Base-by-base conservation (phyloP, 768 basidiomycete species). In the Amanita subjunquillea region DNA sequence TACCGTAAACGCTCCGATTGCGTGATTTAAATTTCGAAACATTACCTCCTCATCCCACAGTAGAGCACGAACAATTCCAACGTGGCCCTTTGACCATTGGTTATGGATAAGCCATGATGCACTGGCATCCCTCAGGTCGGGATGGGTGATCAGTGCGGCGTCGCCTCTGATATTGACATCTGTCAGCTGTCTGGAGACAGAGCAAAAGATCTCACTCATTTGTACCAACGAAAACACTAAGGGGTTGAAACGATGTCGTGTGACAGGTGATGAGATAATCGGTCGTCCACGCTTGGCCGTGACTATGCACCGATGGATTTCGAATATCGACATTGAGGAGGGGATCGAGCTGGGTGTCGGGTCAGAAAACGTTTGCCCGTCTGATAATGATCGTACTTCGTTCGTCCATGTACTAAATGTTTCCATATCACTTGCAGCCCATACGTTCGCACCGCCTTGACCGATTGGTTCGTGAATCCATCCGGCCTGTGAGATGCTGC, bases 401-500 rank as follows among this genome's bases (percentile, higher is more conserved):
- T 66, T 66, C 25, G 83, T 78, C 94, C 92, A 97, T 12, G 79
- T 74, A 52, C 87, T 86, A 58, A 94, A 87, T 0, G 88, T 91
- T 66, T 97, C 92, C 93, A 96, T 96, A 68, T 96, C 94, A 57
- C 90, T 93, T 9, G 81, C 77, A 22, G 85, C 86, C 91, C 92
- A 96, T 6, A 92, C 71, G 44, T 64, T 69, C 29, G 68, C 68
- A 13, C 56, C 61, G 6, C 36, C 40, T 46, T 38, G 34, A 6
- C 32, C 20, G 7, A 7, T 38, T 22, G 20, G 40, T 4, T 20
- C 22, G n/a, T 25, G 60, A 56, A 78, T 75, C 85, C 83, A 87
- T 1, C 83, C 91, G 6, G 79, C 81, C 61, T 88, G 86, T 0
- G 85, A 83, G 54, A 91, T 69, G 60, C 85, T 91, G 60, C 81